Evolutionary conservation across 306 rosid species (phyloP).

Genomic region (Luffa aegyptiaca): DNA sequence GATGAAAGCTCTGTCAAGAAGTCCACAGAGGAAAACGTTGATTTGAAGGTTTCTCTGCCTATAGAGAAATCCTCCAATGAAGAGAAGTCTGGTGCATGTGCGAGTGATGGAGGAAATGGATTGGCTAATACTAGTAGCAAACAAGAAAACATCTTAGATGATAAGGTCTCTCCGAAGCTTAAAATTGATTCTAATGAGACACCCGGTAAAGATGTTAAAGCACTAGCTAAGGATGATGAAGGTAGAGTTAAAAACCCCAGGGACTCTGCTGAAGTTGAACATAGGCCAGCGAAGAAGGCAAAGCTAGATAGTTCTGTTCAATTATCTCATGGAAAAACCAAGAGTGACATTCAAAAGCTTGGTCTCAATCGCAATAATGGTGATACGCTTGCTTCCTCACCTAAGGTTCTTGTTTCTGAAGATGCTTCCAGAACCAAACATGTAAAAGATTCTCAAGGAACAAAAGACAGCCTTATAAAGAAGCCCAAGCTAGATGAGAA

Average conservation of each 20-base stretch:
- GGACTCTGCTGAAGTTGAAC: conserved; percentile 21
- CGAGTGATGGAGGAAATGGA: conserved; percentile 8
- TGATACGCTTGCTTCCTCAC: conserved; percentile 15
- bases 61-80: conserved; percentile 11
- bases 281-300: conserved; percentile 34
- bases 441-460: conserved; percentile 19
- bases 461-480: conserved; percentile 31
- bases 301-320: conserved; percentile 21
- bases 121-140: conserved; percentile 7
- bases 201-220: conserved; percentile 15
- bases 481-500: conserved; percentile 31
- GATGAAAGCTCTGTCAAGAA: conserved; percentile 11
- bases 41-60: conserved; percentile 13
- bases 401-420: conserved; percentile 2
- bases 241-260: conserved; percentile 10
- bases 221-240: background rate
- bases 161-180: conserved; percentile 5
- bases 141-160: conserved; percentile 6
- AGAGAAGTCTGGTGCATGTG: conserved; percentile 16
- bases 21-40: conserved; percentile 22
- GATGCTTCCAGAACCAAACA: conserved; percentile 17
- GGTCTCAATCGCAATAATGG: conserved; percentile 10
- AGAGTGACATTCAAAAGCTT: conserved; percentile 11
- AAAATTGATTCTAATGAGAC: conserved; percentile 20
- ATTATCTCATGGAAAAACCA: conserved; percentile 16